A percentile compares a stretch with the other conserved stretches of the same genome.
Evolutionary conservation across 2,329 filamentous ascomycete genomes (phyloP).

Genomic region (Ophiostoma pallidulum): DNA sequence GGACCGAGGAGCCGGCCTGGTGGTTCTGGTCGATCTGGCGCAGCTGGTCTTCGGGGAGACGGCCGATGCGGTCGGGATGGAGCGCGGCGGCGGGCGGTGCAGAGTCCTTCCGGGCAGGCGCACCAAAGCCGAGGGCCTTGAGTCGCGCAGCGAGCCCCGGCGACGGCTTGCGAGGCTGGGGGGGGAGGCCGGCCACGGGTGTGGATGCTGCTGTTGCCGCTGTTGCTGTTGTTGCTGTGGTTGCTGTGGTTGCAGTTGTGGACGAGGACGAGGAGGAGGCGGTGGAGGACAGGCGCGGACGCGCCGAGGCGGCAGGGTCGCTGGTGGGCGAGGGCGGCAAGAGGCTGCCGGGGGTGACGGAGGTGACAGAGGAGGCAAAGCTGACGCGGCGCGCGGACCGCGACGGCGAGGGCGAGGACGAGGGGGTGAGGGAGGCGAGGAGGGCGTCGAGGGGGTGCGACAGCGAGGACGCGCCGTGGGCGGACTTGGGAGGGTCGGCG

Average conservation of each 20-base stretch:
- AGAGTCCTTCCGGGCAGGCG: constrained; percentile 28
- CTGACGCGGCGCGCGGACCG: constrained; percentile 14
- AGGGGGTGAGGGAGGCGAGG: constrained; percentile 10
- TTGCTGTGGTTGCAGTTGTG: no score
- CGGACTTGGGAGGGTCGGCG: constrained; percentile 6
- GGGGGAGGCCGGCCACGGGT: no score
- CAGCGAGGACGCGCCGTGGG: not conserved
- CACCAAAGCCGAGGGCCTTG: constrained; percentile 54
- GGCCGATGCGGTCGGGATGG: constrained; percentile 46
- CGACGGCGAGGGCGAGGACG: constrained; percentile 11
- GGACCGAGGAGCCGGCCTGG: constrained; percentile 41
- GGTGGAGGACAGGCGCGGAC: constrained; percentile 16
- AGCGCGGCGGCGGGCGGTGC: constrained; percentile 24
- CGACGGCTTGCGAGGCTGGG: constrained; percentile 46
- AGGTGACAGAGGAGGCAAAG: constrained; percentile 1
- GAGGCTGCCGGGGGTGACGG: not conserved
- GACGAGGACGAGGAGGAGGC: constrained; percentile 16
- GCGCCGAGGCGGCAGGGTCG: not conserved
- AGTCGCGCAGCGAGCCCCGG: constrained; percentile 56
- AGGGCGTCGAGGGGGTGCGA: not conserved
- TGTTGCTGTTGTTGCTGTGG: no score
- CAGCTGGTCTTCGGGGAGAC: constrained; percentile 61
- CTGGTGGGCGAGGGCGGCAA: no score
- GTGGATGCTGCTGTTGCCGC: not conserved
- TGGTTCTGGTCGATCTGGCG: constrained; percentile 60